These are phyloP conservation scores for Paulownia fortunei DNA, from an alignment of 257 asterid species.

Conservation along the genomic window DNA sequence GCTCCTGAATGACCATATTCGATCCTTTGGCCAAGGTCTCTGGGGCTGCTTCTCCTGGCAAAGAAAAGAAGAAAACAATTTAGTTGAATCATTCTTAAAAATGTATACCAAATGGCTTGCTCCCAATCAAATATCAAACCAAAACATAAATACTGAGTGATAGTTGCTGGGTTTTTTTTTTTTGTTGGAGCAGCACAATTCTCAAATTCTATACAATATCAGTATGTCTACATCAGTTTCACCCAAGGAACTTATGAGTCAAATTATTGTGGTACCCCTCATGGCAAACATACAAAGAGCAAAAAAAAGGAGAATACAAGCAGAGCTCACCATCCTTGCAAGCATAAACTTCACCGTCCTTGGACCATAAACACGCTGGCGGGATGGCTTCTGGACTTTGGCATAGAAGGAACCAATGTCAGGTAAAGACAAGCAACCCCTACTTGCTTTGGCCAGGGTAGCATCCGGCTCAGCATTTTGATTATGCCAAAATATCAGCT, in stretches of 20 bases:
- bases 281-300: background rate
- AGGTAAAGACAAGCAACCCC: slow-evolving; percentile 96
- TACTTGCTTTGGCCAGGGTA: slow-evolving; percentile 72
- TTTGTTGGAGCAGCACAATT: no score
- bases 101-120: background rate
- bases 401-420: slow-evolving; percentile 95
- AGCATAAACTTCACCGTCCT: slow-evolving; percentile 89
- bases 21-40: slow-evolving; percentile 92
- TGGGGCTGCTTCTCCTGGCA: slow-evolving; percentile 89
- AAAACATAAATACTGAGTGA: no score
- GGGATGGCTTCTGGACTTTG: slow-evolving; percentile 89
- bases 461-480: slow-evolving; percentile 90
- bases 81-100: background rate
- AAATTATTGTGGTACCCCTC: background rate
- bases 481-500: slow-evolving; percentile 86
- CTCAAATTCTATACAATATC: background rate
- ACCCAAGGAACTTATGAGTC: background rate
- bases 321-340: slow-evolving; percentile 73
- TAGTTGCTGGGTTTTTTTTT: no score
- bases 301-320: background rate
- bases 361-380: slow-evolving; percentile 94
- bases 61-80: background rate
- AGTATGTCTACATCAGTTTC: background rate
- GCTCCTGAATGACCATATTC: slow-evolving; percentile 87
- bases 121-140: background rate